Evolutionary conservation across 2,329 filamentous ascomycete species (phyloP).

Genomic region (Penicillium sp.): DNA sequence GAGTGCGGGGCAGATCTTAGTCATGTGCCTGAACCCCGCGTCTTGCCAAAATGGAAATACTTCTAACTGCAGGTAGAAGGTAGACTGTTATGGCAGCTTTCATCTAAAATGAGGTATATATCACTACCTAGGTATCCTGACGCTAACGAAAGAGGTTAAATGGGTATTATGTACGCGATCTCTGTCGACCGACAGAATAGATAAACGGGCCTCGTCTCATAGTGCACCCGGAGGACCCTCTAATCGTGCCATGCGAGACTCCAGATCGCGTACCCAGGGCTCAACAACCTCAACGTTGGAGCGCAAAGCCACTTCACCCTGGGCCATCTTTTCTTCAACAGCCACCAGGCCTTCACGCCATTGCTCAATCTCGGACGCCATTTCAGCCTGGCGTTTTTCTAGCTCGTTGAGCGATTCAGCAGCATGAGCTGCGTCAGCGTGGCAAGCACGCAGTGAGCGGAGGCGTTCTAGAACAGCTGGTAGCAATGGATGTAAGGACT

Average conservation of each 20-base stretch:
- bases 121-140: no score
- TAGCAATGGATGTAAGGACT: slow-evolving; percentile 75
- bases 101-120: no score
- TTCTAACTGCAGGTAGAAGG: no score
- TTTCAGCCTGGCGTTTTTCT: slow-evolving; percentile 73
- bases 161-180: slow-evolving; percentile 25
- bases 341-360: slow-evolving; percentile 78
- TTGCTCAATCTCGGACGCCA: slow-evolving; percentile 73
- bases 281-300: slow-evolving; percentile 81
- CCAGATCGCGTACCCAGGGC: slow-evolving; percentile 80
- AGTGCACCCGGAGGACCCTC: slow-evolving; percentile 30
- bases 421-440: slow-evolving; percentile 78
- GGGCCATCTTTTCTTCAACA: slow-evolving; percentile 67
- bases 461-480: slow-evolving; percentile 80
- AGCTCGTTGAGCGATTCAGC: slow-evolving; percentile 69
- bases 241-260: slow-evolving; percentile 64
- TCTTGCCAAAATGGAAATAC: no score
- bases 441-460: slow-evolving; percentile 73
- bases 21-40: no score
- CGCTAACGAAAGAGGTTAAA: no score
- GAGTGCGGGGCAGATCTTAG: no score
- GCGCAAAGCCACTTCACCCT: slow-evolving; percentile 64
- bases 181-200: slow-evolving; percentile 7
- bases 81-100: no score
- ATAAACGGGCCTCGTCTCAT: slow-evolving; percentile 5